phyloP scores from a whole-genome alignment of 352 stramenopile species.

The Hyaloperonospora brassicae region DNA sequence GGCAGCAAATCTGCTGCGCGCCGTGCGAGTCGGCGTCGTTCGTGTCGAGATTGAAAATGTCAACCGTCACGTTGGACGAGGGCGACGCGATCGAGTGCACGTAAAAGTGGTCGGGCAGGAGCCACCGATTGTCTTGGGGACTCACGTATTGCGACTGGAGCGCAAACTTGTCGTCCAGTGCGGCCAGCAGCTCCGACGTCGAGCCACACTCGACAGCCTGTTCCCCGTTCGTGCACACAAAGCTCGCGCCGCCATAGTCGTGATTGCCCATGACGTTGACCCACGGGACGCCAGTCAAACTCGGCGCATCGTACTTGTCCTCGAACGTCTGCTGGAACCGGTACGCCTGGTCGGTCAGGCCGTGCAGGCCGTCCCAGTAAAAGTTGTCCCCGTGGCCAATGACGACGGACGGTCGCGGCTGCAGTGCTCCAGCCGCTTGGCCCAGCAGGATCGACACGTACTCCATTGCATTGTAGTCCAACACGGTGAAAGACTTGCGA shows the following conservation, averaged over 20 bases:
- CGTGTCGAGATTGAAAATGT: conserved; percentile 84
- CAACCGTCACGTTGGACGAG: conserved; percentile 52
- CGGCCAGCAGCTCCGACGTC: conserved; percentile 32
- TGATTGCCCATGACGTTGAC: conserved; percentile 85
- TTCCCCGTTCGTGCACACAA: conserved; percentile 49
- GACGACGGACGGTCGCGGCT: conserved; percentile 30
- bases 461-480: conserved; percentile 69
- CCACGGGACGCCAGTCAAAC: conserved; percentile 62
- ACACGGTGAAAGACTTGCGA: conserved; percentile 43
- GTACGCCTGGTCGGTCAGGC: conserved; percentile 45
- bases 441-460: conserved; percentile 51
- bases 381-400: conserved; percentile 75
- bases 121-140: conserved; percentile 71
- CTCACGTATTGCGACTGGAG: conserved; percentile 73
- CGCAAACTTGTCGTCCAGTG: conserved; percentile 62
- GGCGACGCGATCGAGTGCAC: conserved; percentile 57
- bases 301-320: conserved; percentile 45
- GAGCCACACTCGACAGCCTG: conserved; percentile 38
- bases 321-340: conserved; percentile 78
- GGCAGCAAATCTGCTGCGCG: conserved; percentile 66
- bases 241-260: conserved; percentile 76
- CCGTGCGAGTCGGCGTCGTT: conserved; percentile 64
- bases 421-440: conserved; percentile 29
- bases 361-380: conserved; percentile 69
- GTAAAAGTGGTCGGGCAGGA: conserved; percentile 80